Base-by-base conservation (phyloP, 441 rosid genomes). In the Gossypium laxum region DNA sequence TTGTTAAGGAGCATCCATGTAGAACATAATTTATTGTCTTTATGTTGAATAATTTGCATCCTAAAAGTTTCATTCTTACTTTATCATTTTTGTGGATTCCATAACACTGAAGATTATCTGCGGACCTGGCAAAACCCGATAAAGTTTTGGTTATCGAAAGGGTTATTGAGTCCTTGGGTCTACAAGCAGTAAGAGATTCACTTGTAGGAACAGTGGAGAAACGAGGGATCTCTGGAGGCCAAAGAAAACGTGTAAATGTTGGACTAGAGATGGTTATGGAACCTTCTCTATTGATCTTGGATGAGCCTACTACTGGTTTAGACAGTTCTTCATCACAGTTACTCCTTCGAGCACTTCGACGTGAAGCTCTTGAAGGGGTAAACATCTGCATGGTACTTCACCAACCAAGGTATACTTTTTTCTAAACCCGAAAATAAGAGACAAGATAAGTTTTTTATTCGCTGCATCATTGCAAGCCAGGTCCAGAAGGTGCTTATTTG, bases 231-330 rank as follows among this genome's bases (percentile, higher is more conserved):
- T 88, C 89, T 34, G 92, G 90, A 70, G 89, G 92, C 18, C 90
- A 88, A 26, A 84, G 83, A 78, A 88, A 88, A 76, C 84, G 89
- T 52, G 92, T 86, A 22, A 86, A 88, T 69, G 90, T 88, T 21
- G 90, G 92, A 62, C 75, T 88, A 0, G 92, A 88, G 79, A 86
- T 88, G 89, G 90, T 88, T 70, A 86, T 88, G 90, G 90, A 88
- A 76, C 92, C 92, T 77, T 88, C 92, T 60, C 64, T 88, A 1
- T 70, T 88, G 76, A 86, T 88, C 51, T 80, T 88, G 59, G 92
- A 88, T 72, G 92, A 88, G 62, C 92, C 92, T 5, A 86, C 90
- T 26, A 79, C 92, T 43, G 89, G 92, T 63, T 80, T 88, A 77
- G 92, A 88, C 64, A 86, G 90, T 79, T 77, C 90, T 69, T 88